Evolutionary conservation across 2,329 filamentous ascomycete species (phyloP), one percentile per base, ranked within the genome.

Genomic region (Thelonectria rubi): DNA sequence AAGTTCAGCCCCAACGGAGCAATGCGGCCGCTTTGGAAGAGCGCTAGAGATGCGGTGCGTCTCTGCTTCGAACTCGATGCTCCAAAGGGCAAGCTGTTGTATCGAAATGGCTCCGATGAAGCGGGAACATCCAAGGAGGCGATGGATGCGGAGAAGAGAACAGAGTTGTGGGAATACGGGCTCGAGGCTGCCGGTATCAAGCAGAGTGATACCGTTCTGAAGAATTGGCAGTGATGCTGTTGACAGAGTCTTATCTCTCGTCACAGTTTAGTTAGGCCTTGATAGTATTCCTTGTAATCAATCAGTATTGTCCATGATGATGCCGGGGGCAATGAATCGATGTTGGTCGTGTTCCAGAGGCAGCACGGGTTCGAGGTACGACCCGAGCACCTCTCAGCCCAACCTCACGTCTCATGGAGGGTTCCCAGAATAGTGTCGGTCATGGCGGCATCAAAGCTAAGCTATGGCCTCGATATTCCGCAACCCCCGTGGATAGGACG

Each of bases 51-150:
- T 63, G 66, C 71, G 30, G 42, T 77, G 20, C 61, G 65, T 5
- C 72, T 77, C 20, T 73, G 71, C 46, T 77, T 78, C 52, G 69
- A 75, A 18, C 59, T 67, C 42, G 58, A 73, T 10, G 56, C 62
- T 12, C 65, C 70, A 26, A 65, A 56, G n/a, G 76, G 71, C 10
- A 73, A 72, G 57, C 57, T 64, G 18, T 46, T 76, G 24, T 78
- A 79, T 60, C 62, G 78, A 17, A 74, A 78, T 53, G 77, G 77
- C 6, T 69, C 68, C 37, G 73, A 74, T 6, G 67, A 70, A 52
- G 15, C 62, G 3, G 68, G 70, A 49, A 73, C 70, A 3, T 67
- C 69, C 14, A 67, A 65, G 17, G 77, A 77, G 46, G 69, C 74
- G 1, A 71, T 58, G 60, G 74, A 78, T 51, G 67, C 40, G 12